A percentile compares a stretch with the other conserved stretches of the same genome.
These are phyloP conservation scores for Hortiboletus rubellus DNA, from an alignment of 1,284 basidiomycete genomes.

Conservation along the genomic window DNA sequence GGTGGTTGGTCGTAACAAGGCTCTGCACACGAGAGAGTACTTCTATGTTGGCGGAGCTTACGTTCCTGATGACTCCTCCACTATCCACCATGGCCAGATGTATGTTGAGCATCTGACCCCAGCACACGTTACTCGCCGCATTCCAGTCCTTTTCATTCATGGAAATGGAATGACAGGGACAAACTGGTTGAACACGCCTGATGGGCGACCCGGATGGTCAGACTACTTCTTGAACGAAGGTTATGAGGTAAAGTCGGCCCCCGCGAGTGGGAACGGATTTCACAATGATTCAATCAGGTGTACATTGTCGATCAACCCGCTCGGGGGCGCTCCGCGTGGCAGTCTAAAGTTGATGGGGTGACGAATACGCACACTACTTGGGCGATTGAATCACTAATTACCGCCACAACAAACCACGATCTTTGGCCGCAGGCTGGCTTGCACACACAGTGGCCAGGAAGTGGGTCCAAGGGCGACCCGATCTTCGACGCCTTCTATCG, in stretches of 20 bases:
- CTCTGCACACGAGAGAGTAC: conserved; percentile 43
- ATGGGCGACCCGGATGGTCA: conserved; percentile 50
- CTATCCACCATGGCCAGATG: conserved; percentile 43
- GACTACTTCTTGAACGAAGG: conserved; percentile 49
- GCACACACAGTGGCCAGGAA: conserved; percentile 55
- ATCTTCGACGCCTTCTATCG: conserved; percentile 47
- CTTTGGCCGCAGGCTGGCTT: conserved; percentile 49
- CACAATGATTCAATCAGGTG: conserved; percentile 33
- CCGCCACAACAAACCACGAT: conserved; percentile 40
- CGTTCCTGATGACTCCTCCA: conserved; percentile 30
- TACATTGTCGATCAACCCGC: conserved; percentile 54
- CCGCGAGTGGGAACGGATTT: background rate
- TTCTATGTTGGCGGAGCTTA: conserved; percentile 49
- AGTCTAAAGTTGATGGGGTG: conserved; percentile 41
- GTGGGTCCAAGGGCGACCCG: conserved; percentile 45
- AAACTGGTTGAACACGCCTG: conserved; percentile 50
- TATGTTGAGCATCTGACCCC: conserved; percentile 51
- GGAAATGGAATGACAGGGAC: conserved; percentile 52
- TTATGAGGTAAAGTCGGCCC: conserved; percentile 40
- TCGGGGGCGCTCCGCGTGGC: conserved; percentile 50
- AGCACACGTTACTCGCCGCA: conserved; percentile 36
- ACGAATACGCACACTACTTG: conserved; percentile 34
- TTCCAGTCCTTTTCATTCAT: conserved; percentile 47
- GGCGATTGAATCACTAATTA: conserved; percentile 44
- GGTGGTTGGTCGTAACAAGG: background rate